phyloP scores from a whole-genome alignment of 1,284 basidiomycete genomes.

The Microbotryomycetes sp. region DNA sequence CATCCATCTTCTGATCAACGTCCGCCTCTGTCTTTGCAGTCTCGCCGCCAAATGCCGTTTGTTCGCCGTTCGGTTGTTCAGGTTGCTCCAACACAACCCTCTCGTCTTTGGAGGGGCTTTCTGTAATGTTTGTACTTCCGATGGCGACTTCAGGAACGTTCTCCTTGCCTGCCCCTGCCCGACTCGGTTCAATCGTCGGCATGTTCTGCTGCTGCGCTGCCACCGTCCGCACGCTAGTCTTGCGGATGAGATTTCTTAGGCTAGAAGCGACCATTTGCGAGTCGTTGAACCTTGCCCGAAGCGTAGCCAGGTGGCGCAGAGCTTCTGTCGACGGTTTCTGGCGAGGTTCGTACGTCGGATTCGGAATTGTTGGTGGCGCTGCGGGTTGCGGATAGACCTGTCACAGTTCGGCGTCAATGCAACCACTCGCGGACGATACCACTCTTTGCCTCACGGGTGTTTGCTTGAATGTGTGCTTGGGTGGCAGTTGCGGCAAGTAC shows the following conservation, averaged over 20 bases:
- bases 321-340: conserved; percentile 13
- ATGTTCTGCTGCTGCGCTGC: background rate
- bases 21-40: background rate
- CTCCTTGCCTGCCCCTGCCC: background rate
- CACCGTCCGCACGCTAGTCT: conserved; percentile 6
- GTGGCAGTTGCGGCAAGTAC: conserved; percentile 17
- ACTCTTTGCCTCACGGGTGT: conserved; percentile 13
- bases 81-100: background rate
- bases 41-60: background rate
- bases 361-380: conserved; percentile 17
- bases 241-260: conserved; percentile 24
- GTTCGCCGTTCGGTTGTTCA: background rate
- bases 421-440: background rate
- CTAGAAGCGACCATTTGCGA: conserved; percentile 21
- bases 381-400: conserved; percentile 27
- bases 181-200: background rate
- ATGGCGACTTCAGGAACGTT: background rate
- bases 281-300: conserved; percentile 27
- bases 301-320: conserved; percentile 23
- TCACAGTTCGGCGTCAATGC: background rate
- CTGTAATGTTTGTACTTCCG: background rate
- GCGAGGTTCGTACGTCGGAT: conserved; percentile 1
- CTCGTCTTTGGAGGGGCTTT: background rate
- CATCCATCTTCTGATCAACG: background rate
- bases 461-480: conserved; percentile 27